Percentiles rank a stretch among this genome's conserved stretches.
phyloP scores from a whole-genome alignment of 2,329 filamentous ascomycete genomes.

The Colletotrichum sp. region DNA sequence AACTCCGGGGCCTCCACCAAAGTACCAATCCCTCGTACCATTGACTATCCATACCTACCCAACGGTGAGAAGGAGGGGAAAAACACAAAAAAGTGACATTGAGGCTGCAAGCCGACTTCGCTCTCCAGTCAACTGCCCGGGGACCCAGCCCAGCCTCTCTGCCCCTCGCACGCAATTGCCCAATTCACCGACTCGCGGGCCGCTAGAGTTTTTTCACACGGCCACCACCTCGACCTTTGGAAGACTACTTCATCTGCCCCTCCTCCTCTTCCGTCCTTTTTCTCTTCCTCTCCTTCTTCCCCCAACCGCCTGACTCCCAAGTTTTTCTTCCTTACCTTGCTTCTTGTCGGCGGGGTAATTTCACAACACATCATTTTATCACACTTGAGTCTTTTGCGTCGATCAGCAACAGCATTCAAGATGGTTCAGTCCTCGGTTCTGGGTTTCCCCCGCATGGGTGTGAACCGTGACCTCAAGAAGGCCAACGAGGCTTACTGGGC shows the following conservation, averaged over 20 bases:
- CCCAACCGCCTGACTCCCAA: slow-evolving; percentile 7
- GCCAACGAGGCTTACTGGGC: slow-evolving; percentile 98
- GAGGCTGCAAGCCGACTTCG: slow-evolving; percentile 14
- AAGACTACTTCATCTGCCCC: slow-evolving; percentile 18
- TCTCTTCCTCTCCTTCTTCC: background rate
- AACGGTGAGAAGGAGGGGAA: background rate
- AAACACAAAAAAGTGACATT: background rate
- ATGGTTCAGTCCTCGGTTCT: slow-evolving; percentile 80
- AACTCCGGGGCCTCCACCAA: background rate
- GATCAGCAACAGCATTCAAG: slow-evolving; percentile 40
- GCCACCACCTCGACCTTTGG: background rate
- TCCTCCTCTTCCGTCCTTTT: background rate
- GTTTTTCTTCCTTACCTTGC: slow-evolving; percentile 7
- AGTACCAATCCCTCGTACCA: background rate
- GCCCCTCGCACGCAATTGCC: slow-evolving; percentile 19
- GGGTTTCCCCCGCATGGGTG: slow-evolving; percentile 99
- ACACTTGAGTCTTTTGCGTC: slow-evolving; percentile 11
- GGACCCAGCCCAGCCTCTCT: slow-evolving; percentile 15
- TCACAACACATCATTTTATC: background rate
- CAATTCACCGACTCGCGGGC: slow-evolving; percentile 17
- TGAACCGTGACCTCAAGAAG: slow-evolving; percentile 99
- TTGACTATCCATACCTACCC: background rate
- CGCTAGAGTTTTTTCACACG: slow-evolving; percentile 15
- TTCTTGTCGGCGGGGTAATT: slow-evolving; percentile 15
- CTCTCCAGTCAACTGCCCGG: slow-evolving; percentile 8